These are phyloP conservation scores for Aspergillus biplanus DNA, from an alignment of 495 filamentous ascomycete species.

Conservation along the genomic window DNA sequence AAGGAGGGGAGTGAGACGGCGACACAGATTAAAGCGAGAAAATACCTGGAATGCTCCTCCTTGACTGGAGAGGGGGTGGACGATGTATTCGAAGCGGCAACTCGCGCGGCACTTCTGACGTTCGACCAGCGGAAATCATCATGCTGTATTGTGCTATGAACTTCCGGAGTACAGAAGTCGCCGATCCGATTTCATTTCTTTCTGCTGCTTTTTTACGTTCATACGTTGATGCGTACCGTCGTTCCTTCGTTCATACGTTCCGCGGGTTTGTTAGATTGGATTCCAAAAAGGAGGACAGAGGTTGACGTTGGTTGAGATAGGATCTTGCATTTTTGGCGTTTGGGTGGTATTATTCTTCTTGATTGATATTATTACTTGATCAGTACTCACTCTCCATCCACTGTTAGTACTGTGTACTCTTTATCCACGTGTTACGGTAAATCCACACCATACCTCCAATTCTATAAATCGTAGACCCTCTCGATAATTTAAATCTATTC, in stretches of 20 bases:
- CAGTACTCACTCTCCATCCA: slow-evolving; percentile 32
- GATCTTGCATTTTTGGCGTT: slow-evolving; percentile 51
- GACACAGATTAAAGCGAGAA: slow-evolving; percentile 84
- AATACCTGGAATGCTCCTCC: slow-evolving; percentile 97
- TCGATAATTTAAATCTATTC: no score
- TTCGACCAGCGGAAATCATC: slow-evolving; percentile 83
- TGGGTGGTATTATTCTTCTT: slow-evolving; percentile 34
- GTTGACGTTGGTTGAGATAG: slow-evolving; percentile 34
- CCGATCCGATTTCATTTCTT: not conserved
- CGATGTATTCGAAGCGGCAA: slow-evolving; percentile 98
- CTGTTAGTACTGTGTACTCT: not conserved
- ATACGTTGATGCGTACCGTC: slow-evolving; percentile 6
- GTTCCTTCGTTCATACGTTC: not conserved
- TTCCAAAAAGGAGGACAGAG: slow-evolving; percentile 19
- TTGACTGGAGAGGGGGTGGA: slow-evolving; percentile 98
- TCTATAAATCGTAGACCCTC: no score
- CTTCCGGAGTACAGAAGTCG: no score
- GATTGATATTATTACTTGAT: slow-evolving; percentile 10
- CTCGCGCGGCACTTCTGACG: slow-evolving; percentile 87
- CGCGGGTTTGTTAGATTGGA: slow-evolving; percentile 16
- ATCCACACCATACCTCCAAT: no score
- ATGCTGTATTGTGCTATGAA: slow-evolving; percentile 93
- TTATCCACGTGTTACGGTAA: no score
- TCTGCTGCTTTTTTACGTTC: not conserved
- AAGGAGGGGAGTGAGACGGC: slow-evolving; percentile 81